Percentiles rank a stretch among this genome's conserved stretches.
Conservation (phyloP, 1,139 yeast species). For the Sugiyamaella pinicola region DNA sequence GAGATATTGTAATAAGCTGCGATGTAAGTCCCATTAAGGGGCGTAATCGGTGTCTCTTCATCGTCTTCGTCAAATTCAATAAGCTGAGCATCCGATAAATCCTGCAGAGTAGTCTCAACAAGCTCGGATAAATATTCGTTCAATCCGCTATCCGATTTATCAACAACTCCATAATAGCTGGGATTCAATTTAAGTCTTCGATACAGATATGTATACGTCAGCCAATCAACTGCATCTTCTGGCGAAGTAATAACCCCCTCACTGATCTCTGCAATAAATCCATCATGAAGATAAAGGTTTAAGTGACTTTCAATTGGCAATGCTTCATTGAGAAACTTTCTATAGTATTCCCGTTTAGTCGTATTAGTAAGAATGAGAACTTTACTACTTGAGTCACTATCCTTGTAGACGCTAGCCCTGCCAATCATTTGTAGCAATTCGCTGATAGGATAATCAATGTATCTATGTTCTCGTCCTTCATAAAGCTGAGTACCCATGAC, state of each 20-base stretch:
- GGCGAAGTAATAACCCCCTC: slow-evolving; percentile 63
- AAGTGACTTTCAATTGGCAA: slow-evolving; percentile 83
- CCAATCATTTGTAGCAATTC: slow-evolving; percentile 78
- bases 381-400: slow-evolving; percentile 41
- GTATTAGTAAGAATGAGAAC: slow-evolving; percentile 61
- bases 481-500: slow-evolving; percentile 71
- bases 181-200: slow-evolving; percentile 81
- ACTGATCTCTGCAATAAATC: slow-evolving; percentile 70
- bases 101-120: slow-evolving; percentile 72
- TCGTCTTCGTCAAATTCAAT: slow-evolving; percentile 58
- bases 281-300: slow-evolving; percentile 60
- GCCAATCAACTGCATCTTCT: slow-evolving; percentile 90
- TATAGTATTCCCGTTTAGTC: slow-evolving; percentile 63
- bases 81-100: slow-evolving; percentile 61
- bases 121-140: slow-evolving; percentile 82
- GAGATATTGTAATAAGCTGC: slow-evolving; percentile 72
- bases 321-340: slow-evolving; percentile 70
- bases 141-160: slow-evolving; percentile 64
- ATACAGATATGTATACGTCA: slow-evolving; percentile 82
- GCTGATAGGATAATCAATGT: slow-evolving; percentile 66
- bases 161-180: slow-evolving; percentile 77
- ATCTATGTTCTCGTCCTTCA: slow-evolving; percentile 74
- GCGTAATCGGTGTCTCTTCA: slow-evolving; percentile 49
- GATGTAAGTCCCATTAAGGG: slow-evolving; percentile 72
- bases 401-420: slow-evolving; percentile 45